These are phyloP conservation scores for Solanum stenotomum DNA, from an alignment of 257 asterid genomes.

Conservation along the genomic window DNA sequence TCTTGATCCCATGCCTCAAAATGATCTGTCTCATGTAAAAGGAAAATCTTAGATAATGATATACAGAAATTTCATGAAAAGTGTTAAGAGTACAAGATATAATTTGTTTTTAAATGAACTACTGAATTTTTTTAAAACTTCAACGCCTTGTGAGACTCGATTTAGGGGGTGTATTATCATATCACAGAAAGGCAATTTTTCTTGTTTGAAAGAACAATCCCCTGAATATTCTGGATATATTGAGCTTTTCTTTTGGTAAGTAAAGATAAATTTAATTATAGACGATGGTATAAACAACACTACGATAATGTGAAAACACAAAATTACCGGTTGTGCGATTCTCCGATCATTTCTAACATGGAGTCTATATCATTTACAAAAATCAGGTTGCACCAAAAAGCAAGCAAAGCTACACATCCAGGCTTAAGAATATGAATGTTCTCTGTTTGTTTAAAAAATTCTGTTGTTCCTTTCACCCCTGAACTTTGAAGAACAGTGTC, in stretches of 20 bases:
- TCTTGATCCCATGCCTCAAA: neutral
- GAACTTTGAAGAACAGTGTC: neutral
- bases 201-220: neutral
- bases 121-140: neutral
- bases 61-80: neutral
- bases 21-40: neutral
- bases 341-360: neutral
- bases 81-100: neutral
- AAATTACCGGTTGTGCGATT: neutral
- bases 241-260: neutral
- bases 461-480: neutral
- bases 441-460: neutral
- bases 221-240: neutral
- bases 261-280: neutral
- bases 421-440: neutral
- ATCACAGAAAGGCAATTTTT: neutral
- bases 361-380: neutral
- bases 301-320: neutral
- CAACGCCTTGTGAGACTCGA: neutral
- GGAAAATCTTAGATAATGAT: neutral
- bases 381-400: neutral
- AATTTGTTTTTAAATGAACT: neutral
- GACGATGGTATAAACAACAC: neutral
- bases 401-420: neutral
- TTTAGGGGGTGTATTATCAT: neutral